phyloP scores from a whole-genome alignment of 2,329 filamentous ascomycete genomes.

The Clarireedia sp. region DNA sequence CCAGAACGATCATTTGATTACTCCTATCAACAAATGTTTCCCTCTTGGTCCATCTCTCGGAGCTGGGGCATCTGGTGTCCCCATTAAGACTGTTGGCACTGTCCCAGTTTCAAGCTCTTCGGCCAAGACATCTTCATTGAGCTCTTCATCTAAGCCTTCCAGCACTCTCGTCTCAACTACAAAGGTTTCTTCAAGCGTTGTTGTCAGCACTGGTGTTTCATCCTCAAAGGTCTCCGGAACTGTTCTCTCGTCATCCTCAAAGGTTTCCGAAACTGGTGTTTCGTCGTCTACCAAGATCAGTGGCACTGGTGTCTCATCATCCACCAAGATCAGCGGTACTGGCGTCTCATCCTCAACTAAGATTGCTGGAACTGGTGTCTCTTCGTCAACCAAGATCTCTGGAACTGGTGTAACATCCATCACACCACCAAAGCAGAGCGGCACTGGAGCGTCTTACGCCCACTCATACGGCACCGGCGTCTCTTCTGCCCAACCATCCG shows the following conservation, averaged over 20 bases:
- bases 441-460: neutral
- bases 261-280: neutral
- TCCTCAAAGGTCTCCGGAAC: neutral
- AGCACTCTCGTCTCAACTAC: neutral
- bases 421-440: no score
- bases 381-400: neutral
- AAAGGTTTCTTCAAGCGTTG: neutral
- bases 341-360: neutral
- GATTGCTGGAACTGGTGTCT: neutral
- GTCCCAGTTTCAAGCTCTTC: neutral
- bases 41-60: constrained; percentile 3
- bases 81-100: constrained; percentile 6
- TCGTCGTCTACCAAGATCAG: neutral
- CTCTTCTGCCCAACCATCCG: neutral
- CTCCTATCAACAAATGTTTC: constrained; percentile 5
- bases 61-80: neutral
- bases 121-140: neutral
- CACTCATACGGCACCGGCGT: neutral
- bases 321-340: neutral
- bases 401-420: neutral
- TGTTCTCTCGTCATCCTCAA: neutral
- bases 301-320: neutral
- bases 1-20: constrained; percentile 1
- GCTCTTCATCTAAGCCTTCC: neutral
- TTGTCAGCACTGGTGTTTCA: neutral